Base-by-base conservation (phyloP, 106 monocot genomes). In the Cymbidium sinense region DNA sequence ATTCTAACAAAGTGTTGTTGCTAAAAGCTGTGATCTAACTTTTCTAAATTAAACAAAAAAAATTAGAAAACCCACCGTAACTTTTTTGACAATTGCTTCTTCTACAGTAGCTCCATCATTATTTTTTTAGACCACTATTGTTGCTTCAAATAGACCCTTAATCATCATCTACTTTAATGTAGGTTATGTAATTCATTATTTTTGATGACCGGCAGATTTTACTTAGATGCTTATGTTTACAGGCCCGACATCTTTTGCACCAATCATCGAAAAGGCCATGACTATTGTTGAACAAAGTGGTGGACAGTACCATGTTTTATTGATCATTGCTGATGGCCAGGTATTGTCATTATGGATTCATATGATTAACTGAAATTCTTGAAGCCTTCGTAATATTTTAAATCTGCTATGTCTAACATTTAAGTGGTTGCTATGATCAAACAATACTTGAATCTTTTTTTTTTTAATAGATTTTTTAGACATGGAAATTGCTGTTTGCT, bases 321-420 rank as follows among this genome's bases (percentile, higher is more conserved):
- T 95, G 79, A 92, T 95, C 76, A 92, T 95, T 79, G 95, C 95
- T 61, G 95, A 95, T 86, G 95, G 95, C 8, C 95, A 95, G 89
- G 95, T 92, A 85, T 52, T 28, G 23, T 58, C 58, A 58, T 58
- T 25, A 58, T n/a, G 31, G 67, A 28, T 67, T 39, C 21, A 35
- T 21, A 37, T 37, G 2, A 71, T 21, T 39, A 35, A 11, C 20
- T 7, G 29, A 5, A n/a, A 2, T 70, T 70, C 30, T 70, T 33
- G 70, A 31, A 34, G 13, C 23, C 19, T 70, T 71, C 7, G 12
- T 5, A 71, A 71, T 37, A 33, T 29, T 20, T 7, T 39, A 21
- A 71, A 39, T 64, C 25, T 64, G 11, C 28, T 64, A 64, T 64
- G 28, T 64, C 6, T 64, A 67, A 62, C 61, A 27, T 27, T 62